Percentiles rank a stretch among this genome's conserved stretches.
phyloP scores from a whole-genome alignment of 2,329 filamentous ascomycete genomes.

The Alternaria panax region DNA sequence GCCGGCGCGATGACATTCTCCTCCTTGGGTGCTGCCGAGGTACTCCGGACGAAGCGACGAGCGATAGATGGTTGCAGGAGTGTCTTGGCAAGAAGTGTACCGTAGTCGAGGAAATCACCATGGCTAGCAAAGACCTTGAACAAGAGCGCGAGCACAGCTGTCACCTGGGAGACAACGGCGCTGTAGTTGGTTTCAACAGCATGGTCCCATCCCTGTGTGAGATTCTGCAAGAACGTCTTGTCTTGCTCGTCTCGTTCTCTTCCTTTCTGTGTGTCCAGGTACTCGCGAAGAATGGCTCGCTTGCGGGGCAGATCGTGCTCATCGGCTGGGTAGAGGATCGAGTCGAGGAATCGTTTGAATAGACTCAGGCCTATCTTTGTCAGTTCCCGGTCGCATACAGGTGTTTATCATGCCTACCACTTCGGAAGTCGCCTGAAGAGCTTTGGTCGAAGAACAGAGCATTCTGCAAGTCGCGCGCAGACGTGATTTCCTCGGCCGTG shows the following conservation, averaged over 20 bases:
- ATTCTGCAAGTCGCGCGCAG: slow-evolving; percentile 47
- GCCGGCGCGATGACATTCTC: slow-evolving; percentile 90
- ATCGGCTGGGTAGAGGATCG: slow-evolving; percentile 63
- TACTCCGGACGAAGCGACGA: slow-evolving; percentile 78
- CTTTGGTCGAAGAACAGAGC: slow-evolving; percentile 49
- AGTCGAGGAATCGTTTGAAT: slow-evolving; percentile 75
- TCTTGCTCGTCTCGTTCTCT: slow-evolving; percentile 61
- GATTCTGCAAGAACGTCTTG: slow-evolving; percentile 73
- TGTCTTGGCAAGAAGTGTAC: slow-evolving; percentile 79
- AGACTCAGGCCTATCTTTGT: slow-evolving; percentile 66
- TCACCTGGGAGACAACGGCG: slow-evolving; percentile 78
- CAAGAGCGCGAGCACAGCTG: slow-evolving; percentile 81
- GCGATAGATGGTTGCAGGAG: slow-evolving; percentile 82
- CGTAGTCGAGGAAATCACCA: slow-evolving; percentile 77
- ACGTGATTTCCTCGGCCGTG: slow-evolving; percentile 40
- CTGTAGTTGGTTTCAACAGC: slow-evolving; percentile 82
- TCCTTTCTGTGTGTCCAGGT: slow-evolving; percentile 67
- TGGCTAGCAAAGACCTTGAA: slow-evolving; percentile 78
- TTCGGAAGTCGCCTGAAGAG: slow-evolving; percentile 38
- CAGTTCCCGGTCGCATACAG: slow-evolving; percentile 6
- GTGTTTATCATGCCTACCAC: slow-evolving; percentile 25
- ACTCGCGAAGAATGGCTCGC: slow-evolving; percentile 71
- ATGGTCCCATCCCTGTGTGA: slow-evolving; percentile 89
- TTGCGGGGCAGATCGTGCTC: slow-evolving; percentile 58
- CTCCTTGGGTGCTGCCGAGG: slow-evolving; percentile 82